Percentiles rank a stretch among this genome's conserved stretches.
Evolutionary conservation across 2,329 filamentous ascomycete species (phyloP).

Genomic region (Pleoardoris graminearum): DNA sequence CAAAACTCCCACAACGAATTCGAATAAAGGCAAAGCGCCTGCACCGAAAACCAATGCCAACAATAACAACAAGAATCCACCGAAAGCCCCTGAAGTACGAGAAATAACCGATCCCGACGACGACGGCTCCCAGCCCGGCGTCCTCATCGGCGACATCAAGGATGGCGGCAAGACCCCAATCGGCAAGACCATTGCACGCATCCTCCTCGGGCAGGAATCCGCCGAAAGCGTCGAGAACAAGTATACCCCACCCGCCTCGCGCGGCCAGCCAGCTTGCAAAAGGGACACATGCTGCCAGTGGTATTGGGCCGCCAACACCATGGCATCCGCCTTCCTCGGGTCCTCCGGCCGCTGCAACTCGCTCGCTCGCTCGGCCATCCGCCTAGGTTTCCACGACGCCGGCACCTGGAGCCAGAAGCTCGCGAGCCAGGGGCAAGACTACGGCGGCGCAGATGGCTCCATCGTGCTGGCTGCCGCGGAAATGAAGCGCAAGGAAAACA

Average conservation of each 20-base stretch:
- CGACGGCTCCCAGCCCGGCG: conserved; percentile 14
- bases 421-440: conserved; percentile 16
- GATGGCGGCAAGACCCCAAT: conserved; percentile 18
- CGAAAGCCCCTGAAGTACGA: not conserved
- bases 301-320: conserved; percentile 21
- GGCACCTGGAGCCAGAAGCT: conserved; percentile 26
- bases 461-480: conserved; percentile 27
- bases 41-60: not conserved
- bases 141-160: conserved; percentile 31
- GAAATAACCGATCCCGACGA: conserved; percentile 11
- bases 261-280: conserved; percentile 21
- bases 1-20: not conserved
- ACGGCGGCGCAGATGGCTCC: conserved; percentile 32
- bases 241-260: conserved; percentile 15
- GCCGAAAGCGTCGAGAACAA: conserved; percentile 11
- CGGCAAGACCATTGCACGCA: conserved; percentile 23
- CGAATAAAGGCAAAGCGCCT: not conserved
- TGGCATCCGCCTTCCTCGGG: conserved; percentile 23
- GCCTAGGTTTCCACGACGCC: conserved; percentile 36
- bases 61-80: not conserved
- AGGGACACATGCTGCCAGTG: conserved; percentile 33
- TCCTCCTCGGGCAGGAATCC: conserved; percentile 21
- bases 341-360: conserved; percentile 28
- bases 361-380: conserved; percentile 26
- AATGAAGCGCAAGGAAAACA: conserved; percentile 25